Percentiles rank a stretch among this genome's conserved stretches.
phyloP scores from a whole-genome alignment of 257 asterid genomes.

The Solanum chmielewskii region DNA sequence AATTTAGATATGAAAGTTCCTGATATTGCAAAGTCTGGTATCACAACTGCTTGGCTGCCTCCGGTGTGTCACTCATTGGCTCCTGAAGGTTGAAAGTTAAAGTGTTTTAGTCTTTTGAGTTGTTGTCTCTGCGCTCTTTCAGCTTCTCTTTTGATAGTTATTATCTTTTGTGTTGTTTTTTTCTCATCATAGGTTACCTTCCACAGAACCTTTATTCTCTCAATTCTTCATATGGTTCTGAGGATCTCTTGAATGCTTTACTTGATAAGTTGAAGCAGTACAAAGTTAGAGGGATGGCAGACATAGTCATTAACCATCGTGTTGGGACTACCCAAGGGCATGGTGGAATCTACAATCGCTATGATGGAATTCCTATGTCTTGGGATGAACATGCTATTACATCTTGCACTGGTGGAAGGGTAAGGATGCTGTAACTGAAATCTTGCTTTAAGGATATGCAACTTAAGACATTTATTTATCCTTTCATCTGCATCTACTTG shows the following conservation, averaged over 20 bases:
- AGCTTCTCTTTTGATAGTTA: background rate
- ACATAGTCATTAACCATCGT: conserved; percentile 91
- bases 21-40: conserved; percentile 86
- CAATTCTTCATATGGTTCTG: conserved; percentile 83
- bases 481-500: background rate
- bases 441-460: background rate
- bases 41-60: conserved; percentile 96
- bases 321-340: conserved; percentile 82
- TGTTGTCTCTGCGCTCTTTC: background rate
- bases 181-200: conserved; percentile 56
- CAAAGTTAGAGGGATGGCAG: conserved; percentile 93
- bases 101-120: background rate
- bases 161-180: background rate
- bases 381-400: conserved; percentile 96
- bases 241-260: conserved; percentile 54
- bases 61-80: conserved; percentile 68
- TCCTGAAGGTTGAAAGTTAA: conserved; percentile 55
- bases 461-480: background rate
- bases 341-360: conserved; percentile 88
- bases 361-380: conserved; percentile 78
- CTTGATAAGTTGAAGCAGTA: conserved; percentile 73
- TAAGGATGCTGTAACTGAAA: conserved; percentile 11
- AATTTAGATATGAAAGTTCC: conserved; percentile 65
- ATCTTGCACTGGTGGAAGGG: conserved; percentile 88
- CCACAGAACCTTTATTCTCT: conserved; percentile 89